These are phyloP conservation scores for Colletotrichum sp. DNA, from an alignment of 2,329 filamentous ascomycete genomes.

Conservation along the genomic window DNA sequence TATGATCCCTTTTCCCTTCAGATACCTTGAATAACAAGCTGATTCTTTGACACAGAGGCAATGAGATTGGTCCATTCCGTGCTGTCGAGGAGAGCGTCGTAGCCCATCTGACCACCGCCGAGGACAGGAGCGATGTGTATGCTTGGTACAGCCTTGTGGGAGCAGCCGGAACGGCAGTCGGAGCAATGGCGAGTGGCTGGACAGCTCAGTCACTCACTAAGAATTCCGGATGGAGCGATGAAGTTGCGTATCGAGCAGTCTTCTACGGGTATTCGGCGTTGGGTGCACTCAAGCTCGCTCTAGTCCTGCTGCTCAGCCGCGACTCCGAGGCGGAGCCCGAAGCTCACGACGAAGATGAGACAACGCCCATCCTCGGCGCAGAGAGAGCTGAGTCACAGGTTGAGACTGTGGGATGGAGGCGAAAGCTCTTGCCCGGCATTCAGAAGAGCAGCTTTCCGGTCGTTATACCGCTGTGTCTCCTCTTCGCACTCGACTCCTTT, in stretches of 20 bases:
- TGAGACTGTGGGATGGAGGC: not conserved
- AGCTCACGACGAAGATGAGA: not conserved
- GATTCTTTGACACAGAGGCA: not conserved
- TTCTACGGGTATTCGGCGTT: not conserved
- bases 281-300: not conserved
- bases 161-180: not conserved
- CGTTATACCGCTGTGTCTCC: not conserved
- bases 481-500: not conserved
- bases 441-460: not conserved
- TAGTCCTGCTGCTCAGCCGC: not conserved
- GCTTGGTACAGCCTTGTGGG: not conserved
- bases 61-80: not conserved
- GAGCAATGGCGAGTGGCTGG: not conserved
- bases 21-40: not conserved
- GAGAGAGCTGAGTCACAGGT: not conserved
- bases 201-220: not conserved
- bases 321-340: not conserved
- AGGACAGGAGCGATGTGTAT: not conserved
- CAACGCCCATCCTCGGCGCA: not conserved
- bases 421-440: not conserved
- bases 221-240: not conserved
- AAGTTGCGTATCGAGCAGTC: not conserved
- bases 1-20: fast-evolving
- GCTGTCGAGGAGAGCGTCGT: not conserved
- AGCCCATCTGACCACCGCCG: not conserved